phyloP scores from a whole-genome alignment of 176 grass and related monocot genomes.

The Raddia guianensis region DNA sequence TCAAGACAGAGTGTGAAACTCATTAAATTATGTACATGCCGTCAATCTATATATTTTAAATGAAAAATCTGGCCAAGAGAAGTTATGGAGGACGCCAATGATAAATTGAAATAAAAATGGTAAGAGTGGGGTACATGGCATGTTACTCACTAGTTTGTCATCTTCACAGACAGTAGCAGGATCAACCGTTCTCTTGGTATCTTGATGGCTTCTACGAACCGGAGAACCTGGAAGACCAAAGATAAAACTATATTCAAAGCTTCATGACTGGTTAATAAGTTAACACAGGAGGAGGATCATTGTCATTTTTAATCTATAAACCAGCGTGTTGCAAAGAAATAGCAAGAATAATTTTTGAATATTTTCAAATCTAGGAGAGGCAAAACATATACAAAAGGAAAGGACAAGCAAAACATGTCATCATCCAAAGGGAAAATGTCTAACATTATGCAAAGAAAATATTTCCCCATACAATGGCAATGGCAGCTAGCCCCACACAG shows the following conservation, averaged over 20 bases:
- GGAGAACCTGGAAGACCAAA: constrained; percentile 57
- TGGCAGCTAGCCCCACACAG: constrained; percentile 10
- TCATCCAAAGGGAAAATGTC: neutral
- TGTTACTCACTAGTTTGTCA: constrained; percentile 56
- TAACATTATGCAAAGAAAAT: constrained; percentile 36
- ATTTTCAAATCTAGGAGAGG: constrained; percentile 4
- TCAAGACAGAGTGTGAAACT: neutral
- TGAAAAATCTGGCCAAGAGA: constrained; percentile 11
- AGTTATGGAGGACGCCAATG: neutral
- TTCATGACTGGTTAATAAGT: neutral
- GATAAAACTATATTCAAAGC: constrained; percentile 20
- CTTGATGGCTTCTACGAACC: constrained; percentile 44
- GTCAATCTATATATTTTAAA: neutral
- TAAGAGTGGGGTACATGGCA: constrained; percentile 19
- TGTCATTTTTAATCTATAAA: constrained; percentile 3
- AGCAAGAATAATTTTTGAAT: neutral
- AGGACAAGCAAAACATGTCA: constrained; percentile 30
- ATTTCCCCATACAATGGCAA: neutral
- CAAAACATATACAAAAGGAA: constrained; percentile 30
- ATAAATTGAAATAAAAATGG: constrained; percentile 15
- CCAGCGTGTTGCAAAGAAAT: constrained; percentile 25
- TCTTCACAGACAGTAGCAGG: constrained; percentile 50
- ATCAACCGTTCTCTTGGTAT: constrained; percentile 44
- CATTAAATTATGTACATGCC: neutral
- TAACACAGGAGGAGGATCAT: neutral